phyloP scores from a whole-genome alignment of 2,329 filamentous ascomycete species.

The Podosphaera xanthii region DNA sequence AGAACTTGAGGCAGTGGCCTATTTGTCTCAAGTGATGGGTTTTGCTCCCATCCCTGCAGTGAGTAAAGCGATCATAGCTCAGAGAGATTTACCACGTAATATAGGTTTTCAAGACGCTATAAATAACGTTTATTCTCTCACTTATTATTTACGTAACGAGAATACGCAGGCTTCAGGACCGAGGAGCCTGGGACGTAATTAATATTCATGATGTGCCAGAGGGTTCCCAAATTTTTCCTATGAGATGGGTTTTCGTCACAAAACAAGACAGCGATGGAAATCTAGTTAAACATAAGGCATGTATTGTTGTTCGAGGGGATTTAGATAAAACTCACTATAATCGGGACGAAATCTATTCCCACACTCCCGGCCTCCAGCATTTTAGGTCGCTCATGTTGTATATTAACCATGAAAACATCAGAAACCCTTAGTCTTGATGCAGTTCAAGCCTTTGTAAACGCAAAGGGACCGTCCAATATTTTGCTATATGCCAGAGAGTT shows the following conservation, averaged over 20 bases:
- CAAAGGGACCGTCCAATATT: neutral
- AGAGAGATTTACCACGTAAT: too few species aligned
- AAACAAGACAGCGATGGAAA: neutral
- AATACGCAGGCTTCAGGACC: neutral
- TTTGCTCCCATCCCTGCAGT: too few species aligned
- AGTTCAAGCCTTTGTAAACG: neutral
- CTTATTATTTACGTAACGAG: too few species aligned
- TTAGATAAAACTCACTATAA: neutral
- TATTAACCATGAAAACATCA: neutral
- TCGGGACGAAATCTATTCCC: neutral
- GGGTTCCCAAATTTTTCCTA: neutral
- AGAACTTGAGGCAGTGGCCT: too few species aligned
- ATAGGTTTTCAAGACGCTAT: too few species aligned
- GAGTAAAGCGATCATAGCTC: too few species aligned
- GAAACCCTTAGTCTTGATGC: neutral
- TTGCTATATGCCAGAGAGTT: neutral
- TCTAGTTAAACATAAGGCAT: neutral
- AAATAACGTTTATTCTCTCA: too few species aligned
- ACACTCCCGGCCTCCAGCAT: neutral
- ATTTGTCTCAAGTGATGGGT: too few species aligned
- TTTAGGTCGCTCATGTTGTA: neutral
- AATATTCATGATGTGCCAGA: neutral
- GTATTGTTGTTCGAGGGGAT: neutral
- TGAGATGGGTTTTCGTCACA: neutral
- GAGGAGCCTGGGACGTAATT: neutral